A percentile compares a stretch with the other conserved stretches of the same genome.
phyloP scores from a whole-genome alignment of 2,329 filamentous ascomycete species.

The Penicillium sp. region DNA sequence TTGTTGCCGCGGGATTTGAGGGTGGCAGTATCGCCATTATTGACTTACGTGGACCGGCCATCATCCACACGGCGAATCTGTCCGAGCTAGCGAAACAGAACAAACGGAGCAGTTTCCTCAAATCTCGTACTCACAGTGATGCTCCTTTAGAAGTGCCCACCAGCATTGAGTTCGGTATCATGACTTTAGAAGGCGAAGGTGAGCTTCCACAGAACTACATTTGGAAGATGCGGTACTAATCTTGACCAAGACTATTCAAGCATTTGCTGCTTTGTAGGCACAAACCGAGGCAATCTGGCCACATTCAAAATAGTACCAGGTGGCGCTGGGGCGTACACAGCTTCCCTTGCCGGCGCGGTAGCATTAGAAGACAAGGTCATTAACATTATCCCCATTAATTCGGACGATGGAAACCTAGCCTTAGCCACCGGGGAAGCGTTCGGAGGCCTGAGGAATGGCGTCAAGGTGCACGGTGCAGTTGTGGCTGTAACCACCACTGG shows the following conservation, averaged over 20 bases:
- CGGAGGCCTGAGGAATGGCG: conserved; percentile 74
- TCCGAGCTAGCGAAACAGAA: conserved; percentile 76
- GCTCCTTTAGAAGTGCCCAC: conserved; percentile 74
- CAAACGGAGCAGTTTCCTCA: conserved; percentile 73
- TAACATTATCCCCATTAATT: conserved; percentile 77
- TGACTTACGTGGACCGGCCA: conserved; percentile 82
- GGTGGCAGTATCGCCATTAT: conserved; percentile 79
- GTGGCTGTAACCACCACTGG: conserved; percentile 76
- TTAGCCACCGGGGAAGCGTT: conserved; percentile 76
- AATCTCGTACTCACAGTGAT: conserved; percentile 56
- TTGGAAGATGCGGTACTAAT: conserved; percentile 29
- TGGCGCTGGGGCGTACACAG: conserved; percentile 70
- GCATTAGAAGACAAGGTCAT: conserved; percentile 72
- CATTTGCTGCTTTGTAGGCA: conserved; percentile 90
- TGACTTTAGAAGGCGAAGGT: conserved; percentile 89
- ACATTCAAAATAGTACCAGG: conserved; percentile 91
- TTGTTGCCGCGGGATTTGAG: conserved; percentile 85
- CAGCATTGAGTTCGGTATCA: conserved; percentile 84
- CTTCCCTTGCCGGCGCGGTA: conserved; percentile 71
- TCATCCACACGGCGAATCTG: conserved; percentile 78
- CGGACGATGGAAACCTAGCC: conserved; percentile 76
- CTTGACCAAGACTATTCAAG: conserved; percentile 74
- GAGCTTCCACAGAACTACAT: conserved; percentile 20
- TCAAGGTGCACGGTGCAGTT: conserved; percentile 77
- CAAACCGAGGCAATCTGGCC: conserved; percentile 78